Conservation (phyloP, 192 early-diverging fungal species). For the Dispira parvispora region DNA sequence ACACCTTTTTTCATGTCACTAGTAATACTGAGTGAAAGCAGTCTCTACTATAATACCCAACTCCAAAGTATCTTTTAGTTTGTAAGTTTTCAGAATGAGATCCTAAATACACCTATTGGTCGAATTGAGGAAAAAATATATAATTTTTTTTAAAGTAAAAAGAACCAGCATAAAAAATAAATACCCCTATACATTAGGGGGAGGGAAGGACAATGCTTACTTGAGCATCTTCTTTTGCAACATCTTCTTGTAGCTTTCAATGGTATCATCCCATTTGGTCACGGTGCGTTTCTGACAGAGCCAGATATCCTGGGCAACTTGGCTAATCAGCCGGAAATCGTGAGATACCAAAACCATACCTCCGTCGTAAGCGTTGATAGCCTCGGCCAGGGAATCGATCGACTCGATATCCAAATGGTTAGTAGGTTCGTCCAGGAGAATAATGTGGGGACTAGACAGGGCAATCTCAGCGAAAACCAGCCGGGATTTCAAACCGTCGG, state of each 20-base stretch:
- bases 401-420: constrained; percentile 89
- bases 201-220: constrained; percentile 13
- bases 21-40: too few species aligned
- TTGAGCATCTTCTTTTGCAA: constrained; percentile 63
- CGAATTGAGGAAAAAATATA: not conserved
- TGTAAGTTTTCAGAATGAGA: too few species aligned
- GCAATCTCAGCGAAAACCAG: constrained; percentile 60
- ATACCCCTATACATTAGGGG: not conserved
- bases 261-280: constrained; percentile 55
- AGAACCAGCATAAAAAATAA: not conserved
- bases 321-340: constrained; percentile 95
- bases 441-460: constrained; percentile 60
- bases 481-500: constrained; percentile 91
- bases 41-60: too few species aligned
- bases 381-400: constrained; percentile 88
- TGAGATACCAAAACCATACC: constrained; percentile 96
- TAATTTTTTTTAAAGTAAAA: not conserved
- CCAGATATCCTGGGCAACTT: constrained; percentile 91
- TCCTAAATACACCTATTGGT: too few species aligned
- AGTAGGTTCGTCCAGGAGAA: constrained; percentile 86
- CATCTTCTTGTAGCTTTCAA: constrained; percentile 81
- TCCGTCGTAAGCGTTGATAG: constrained; percentile 88
- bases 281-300: constrained; percentile 75
- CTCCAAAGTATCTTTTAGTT: too few species aligned
- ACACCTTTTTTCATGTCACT: too few species aligned